Conservation (phyloP, 2,329 filamentous ascomycete species). For the Erysiphe pulchra region DNA sequence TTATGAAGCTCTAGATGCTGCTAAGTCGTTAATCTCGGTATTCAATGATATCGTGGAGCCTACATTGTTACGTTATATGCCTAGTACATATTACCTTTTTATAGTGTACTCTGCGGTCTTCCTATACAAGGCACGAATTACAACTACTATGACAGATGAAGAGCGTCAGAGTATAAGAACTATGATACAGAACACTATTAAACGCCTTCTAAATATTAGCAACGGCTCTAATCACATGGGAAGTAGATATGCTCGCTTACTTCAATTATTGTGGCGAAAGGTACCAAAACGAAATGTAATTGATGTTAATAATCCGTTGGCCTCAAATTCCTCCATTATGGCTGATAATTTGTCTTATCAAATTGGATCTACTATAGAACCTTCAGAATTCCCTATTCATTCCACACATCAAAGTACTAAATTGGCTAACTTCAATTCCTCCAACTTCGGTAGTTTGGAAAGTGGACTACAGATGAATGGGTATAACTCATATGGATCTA, state of each 20-base stretch:
- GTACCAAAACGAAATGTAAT: conserved; percentile 2
- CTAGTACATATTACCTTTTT: conserved; percentile 34
- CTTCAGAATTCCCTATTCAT: background rate
- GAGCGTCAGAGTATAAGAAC: conserved; percentile 22
- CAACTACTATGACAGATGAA: conserved; percentile 18
- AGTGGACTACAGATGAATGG: conserved; percentile 1
- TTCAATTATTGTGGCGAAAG: conserved; percentile 32
- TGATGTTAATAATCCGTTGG: background rate
- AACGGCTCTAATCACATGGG: conserved; percentile 32
- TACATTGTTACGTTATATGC: conserved; percentile 34
- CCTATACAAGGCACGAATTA: conserved; percentile 25
- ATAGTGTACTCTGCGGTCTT: conserved; percentile 38
- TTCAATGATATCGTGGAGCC: conserved; percentile 34
- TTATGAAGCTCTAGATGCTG: conserved; percentile 37
- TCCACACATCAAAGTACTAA: background rate
- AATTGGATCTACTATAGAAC: background rate
- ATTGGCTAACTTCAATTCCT: background rate
- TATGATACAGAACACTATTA: conserved; percentile 30
- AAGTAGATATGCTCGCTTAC: conserved; percentile 31
- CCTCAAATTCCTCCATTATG: background rate
- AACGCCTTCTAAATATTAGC: conserved; percentile 31
- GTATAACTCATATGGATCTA: background rate
- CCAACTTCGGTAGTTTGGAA: background rate
- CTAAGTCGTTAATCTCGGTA: conserved; percentile 32
- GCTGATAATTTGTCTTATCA: background rate